Evolutionary conservation across 2,329 filamentous ascomycete species (phyloP).

Genomic region (Phialemoniopsis sp.): DNA sequence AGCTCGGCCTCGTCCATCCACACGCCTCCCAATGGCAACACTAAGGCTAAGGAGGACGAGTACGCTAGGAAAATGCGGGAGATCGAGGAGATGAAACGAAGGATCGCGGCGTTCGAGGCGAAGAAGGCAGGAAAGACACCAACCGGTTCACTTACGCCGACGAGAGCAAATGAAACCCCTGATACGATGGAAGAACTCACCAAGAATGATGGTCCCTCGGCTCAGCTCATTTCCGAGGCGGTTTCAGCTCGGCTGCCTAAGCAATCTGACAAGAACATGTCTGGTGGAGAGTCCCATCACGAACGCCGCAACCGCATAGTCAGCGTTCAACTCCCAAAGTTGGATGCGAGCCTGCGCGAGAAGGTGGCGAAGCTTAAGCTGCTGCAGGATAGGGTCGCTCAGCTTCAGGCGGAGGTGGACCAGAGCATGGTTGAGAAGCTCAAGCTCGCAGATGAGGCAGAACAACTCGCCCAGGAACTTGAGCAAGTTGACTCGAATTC

Average conservation of each 20-base stretch:
- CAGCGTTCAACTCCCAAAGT: constrained; percentile 30
- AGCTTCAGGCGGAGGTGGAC: constrained; percentile 43
- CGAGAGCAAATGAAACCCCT: constrained; percentile 12
- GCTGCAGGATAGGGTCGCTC: constrained; percentile 40
- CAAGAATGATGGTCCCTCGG: constrained; percentile 12
- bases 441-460: constrained; percentile 23
- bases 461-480: constrained; percentile 29
- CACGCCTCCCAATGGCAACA: constrained; percentile 30
- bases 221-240: constrained; percentile 15
- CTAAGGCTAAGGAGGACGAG: constrained; percentile 29
- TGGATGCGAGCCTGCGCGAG: constrained; percentile 32
- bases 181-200: constrained; percentile 15
- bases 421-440: constrained; percentile 24
- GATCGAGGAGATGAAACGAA: constrained; percentile 57
- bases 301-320: constrained; percentile 26
- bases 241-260: constrained; percentile 19
- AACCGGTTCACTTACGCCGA: constrained; percentile 20
- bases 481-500: constrained; percentile 18
- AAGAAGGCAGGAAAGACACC: constrained; percentile 35
- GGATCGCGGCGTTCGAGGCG: constrained; percentile 55
- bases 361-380: constrained; percentile 43
- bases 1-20: constrained; percentile 30
- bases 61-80: constrained; percentile 49
- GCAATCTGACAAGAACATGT: constrained; percentile 7
- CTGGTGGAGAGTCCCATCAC: constrained; percentile 6